Base-by-base conservation (phyloP, 768 basidiomycete genomes). In the Termitomyces sp. region DNA sequence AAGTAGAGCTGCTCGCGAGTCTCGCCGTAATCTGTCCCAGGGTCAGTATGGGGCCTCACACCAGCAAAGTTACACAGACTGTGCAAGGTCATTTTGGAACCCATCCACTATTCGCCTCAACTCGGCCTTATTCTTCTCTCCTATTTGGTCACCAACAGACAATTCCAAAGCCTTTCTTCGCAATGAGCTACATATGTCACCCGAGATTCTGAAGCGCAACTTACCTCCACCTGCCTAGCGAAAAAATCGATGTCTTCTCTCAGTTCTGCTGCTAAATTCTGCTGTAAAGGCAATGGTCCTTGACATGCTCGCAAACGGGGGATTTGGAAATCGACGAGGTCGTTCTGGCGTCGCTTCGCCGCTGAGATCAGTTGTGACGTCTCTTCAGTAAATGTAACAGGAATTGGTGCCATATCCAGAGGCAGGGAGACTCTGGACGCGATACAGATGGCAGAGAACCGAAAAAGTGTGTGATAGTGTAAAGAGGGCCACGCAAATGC, bases 211-310 rank as follows among this genome's bases (percentile, higher is more conserved):
- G 40, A 5, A 44, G 14, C 3, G 10, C 24, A n/a, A 62, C 72
- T 34, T 55, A 89, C 87, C 76, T 95, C 89, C n/a, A 95, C 74
- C 55, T 87, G 83, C 39, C 78, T 76, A 7, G 78, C 75, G 22
- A 89, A 78, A 0, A 73, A 66, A 37, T 87, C 86, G 18, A 93
- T 72, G 66, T 95, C 93, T 53, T 88, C 88, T 32, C 91, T 77
- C 57, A 95, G 70, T 67, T 93, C 92, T 4, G 83, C 84, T 0
- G 86, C 85, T 53, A 88, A 77, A 48, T 84, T 81, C 67, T 93
- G 88, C 64, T 96, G 94, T 3, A 83, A 67, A 0, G 79, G 69
- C 10, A 91, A 74, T 1, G 93, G 88, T 0, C 89, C 92, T 9
- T 71, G 75, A 69, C 91, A 95, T 52, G 75, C 66, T 9, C 80